Evolutionary conservation across 2,329 filamentous ascomycete genomes (phyloP), one percentile per base, ranked within the genome.

Genomic region (Fusarium abutilonis): DNA sequence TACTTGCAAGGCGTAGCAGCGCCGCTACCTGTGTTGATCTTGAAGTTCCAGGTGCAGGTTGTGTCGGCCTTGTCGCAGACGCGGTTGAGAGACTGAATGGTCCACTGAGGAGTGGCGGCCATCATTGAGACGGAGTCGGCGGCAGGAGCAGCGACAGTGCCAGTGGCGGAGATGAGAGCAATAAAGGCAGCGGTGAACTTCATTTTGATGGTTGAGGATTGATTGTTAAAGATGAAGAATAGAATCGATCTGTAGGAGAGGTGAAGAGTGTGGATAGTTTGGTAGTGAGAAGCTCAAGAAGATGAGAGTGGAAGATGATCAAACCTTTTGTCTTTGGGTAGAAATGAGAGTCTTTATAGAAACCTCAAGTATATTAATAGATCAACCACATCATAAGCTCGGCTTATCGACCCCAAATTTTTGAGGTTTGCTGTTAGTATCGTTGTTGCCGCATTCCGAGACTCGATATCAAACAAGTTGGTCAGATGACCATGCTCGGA

Each of bases 11-110:
- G 4, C 34, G 67, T 65, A 19, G 74, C 71, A 56, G 76, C 73
- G 52, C 80, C 76, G 47, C 72, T 72, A 70, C 79, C 79, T 40
- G 78, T 74, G 72, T 79, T 73, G 72, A 81, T 76, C 56, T 66
- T 64, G 68, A 82, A 82, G 58, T 69, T 74, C 74, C 77, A 80
- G 65, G 72, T 75, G 74, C 80, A 82, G n/a, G 67, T 60, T 44
- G 72, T 73, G 64, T 80, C 70, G 44, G 63, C 56, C 28, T 58
- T 26, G 66, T 75, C 72, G 76, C 80, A 82, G 54, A 66, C 59
- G 56, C 79, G 80, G 53, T 69, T 70, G 52, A 80, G 63, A 54
- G 61, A 49, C 60, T 76, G 64, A 56, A 82, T 77, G 32, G 75
- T 79, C 80, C 78, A 81, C 57, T 77, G 62, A 5, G 76, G 70